Percentiles rank a stretch among this genome's conserved stretches.
Evolutionary conservation across 23 red algal species (phyloP).

Genomic region (Porphyridium purpureum): DNA sequence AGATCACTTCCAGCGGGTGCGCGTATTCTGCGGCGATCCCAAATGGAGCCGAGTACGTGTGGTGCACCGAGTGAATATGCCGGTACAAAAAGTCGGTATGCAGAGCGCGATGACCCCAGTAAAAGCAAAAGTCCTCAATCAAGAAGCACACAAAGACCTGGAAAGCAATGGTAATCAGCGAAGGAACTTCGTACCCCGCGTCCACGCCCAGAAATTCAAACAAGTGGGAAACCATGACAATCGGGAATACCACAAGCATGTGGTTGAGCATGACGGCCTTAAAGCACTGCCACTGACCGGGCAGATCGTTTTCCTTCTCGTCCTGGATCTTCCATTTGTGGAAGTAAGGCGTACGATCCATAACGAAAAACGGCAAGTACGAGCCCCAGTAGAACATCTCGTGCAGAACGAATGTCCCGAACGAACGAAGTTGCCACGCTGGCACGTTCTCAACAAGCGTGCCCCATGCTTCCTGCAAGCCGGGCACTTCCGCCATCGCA

Average conservation of each 20-base stretch:
- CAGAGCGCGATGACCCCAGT: conserved; percentile 84
- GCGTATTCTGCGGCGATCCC: conserved; percentile 85
- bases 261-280: conserved; percentile 38
- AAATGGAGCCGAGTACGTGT: conserved; percentile 77
- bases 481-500: not conserved
- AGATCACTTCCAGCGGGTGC: conserved; percentile 79
- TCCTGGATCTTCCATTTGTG: conserved; percentile 19
- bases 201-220: conserved; percentile 33
- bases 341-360: conserved; percentile 17
- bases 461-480: not conserved
- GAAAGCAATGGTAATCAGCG: conserved; percentile 9
- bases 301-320: conserved; percentile 8
- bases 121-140: conserved; percentile 83
- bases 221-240: conserved; percentile 78
- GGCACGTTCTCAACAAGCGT: not conserved
- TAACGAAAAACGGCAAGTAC: conserved; percentile 48
- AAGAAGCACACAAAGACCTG: conserved; percentile 76
- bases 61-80: conserved; percentile 68
- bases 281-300: conserved; percentile 21
- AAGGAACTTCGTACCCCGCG: conserved; percentile 8
- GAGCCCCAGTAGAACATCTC: conserved; percentile 83
- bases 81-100: conserved; percentile 85
- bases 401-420: conserved; percentile 60
- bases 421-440: not conserved
- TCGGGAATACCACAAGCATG: conserved; percentile 66